Base-by-base conservation (phyloP, 345 rosid species). In the Erysimum cheiranthoides region DNA sequence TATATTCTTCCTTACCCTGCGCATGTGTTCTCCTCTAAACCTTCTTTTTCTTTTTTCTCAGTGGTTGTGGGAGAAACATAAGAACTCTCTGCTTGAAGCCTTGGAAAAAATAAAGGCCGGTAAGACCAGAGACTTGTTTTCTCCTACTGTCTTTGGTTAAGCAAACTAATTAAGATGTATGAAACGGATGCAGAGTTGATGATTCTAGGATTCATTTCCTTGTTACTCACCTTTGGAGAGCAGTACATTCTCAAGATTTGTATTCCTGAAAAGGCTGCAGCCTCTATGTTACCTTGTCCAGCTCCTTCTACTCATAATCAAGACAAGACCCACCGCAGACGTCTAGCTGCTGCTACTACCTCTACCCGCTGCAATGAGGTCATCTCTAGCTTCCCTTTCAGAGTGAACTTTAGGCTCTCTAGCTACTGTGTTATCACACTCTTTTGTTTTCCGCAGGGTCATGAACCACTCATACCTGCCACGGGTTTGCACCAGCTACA, bases 181-280 rank as follows among this genome's bases (percentile, higher is more conserved):
- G 32, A 40, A 73, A 39, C 39, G 68, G 40, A 49, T 51, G 85
- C 89, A 90, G 98, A 90, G 84, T 79, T 93, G 81, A 93, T 91
- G 96, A 65, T 93, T 83, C 76, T 90, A 39, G 96, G 97, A 35
- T 91, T 93, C 85, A 88, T 93, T 77, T 88, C 97, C 9, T 81
- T 88, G 69, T 84, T 91, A 54, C 90, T 91, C 72, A 88, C 91
- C 40, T 91, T 93, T 66, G 82, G 90, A 14, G 96, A 91, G 83
- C 76, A 36, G 38, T 86, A 83, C 81, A 81, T 93, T 46, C 58
- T 80, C 17, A 78, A 69, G 66, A 90, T 93, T 49, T 93, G 98
- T 77, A 62, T 87, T 46, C 85, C 97, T 42, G 18, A 43, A 27
- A 75, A 84, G 28, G 81, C 79, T 16, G 96, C 86, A 2, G 73